Conservation (phyloP, 1,139 yeast species). For the Trichomonascaceae sp. region DNA sequence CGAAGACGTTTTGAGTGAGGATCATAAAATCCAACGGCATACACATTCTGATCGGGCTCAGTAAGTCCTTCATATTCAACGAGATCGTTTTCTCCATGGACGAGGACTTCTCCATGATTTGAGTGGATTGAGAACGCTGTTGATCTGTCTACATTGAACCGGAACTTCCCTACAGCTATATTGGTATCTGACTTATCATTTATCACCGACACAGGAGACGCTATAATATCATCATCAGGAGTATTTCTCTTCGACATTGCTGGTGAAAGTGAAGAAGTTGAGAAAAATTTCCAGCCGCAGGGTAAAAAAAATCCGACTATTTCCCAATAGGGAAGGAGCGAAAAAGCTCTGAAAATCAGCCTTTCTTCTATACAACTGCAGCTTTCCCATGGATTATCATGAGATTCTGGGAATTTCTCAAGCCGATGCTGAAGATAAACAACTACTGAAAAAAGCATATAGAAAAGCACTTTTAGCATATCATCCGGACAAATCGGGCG, state of each 20-base stretch:
- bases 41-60: slow-evolving; percentile 37
- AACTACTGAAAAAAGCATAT: slow-evolving; percentile 57
- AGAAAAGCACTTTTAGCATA: slow-evolving; percentile 47
- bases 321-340: neutral
- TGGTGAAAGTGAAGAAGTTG: neutral
- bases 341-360: no score
- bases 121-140: slow-evolving; percentile 61
- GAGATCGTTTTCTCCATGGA: slow-evolving; percentile 74
- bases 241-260: slow-evolving; percentile 1
- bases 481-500: slow-evolving; percentile 66
- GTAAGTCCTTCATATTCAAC: slow-evolving; percentile 66
- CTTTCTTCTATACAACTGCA: no score
- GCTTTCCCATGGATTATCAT: slow-evolving; percentile 33
- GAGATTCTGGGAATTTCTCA: slow-evolving; percentile 41
- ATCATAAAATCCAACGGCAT: slow-evolving; percentile 66
- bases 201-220: slow-evolving; percentile 3
- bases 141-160: slow-evolving; percentile 63
- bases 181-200: slow-evolving; percentile 3
- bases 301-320: neutral
- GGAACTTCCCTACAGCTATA: slow-evolving; percentile 49
- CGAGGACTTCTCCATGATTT: slow-evolving; percentile 41
- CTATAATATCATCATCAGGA: neutral
- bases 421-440: slow-evolving; percentile 27
- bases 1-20: slow-evolving; percentile 54
- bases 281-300: slow-evolving; percentile 8